Percentiles rank a stretch among this genome's conserved stretches.
Conservation (phyloP, 202 grass and related monocot genomes). For the Sporobolus alterniflorus region DNA sequence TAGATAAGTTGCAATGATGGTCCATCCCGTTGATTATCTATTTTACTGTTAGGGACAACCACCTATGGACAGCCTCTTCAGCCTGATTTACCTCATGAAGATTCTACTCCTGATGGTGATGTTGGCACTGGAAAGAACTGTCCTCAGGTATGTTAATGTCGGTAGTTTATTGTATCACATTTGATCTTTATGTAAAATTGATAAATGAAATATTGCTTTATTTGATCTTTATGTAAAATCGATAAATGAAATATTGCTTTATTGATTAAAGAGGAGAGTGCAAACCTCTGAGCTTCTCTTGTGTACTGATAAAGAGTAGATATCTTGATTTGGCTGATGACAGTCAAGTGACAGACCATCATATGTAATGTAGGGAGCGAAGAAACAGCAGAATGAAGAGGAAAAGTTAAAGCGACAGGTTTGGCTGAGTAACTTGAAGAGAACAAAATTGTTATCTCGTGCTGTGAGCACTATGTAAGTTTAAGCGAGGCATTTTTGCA, state of each 20-base stretch:
- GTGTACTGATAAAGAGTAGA: background rate
- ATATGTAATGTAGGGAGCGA: constrained; percentile 18
- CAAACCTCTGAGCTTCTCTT: background rate
- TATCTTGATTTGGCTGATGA: background rate
- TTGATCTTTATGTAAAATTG: no score
- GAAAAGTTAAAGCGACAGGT: constrained; percentile 41
- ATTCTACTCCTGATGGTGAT: background rate
- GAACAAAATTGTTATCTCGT: background rate
- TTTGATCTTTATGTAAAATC: background rate
- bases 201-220: no score
- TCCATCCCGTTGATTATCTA: background rate
- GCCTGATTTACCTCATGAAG: constrained; percentile 14
- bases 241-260: background rate
- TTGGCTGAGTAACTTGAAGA: constrained; percentile 2
- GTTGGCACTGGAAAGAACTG: background rate
- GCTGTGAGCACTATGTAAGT: constrained; percentile 8
- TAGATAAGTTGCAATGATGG: background rate
- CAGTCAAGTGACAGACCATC: constrained; percentile 4
- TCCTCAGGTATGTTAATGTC: background rate
- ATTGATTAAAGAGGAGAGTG: background rate
- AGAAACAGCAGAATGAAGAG: constrained; percentile 47
- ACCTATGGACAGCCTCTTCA: background rate
- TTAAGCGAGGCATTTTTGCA: background rate
- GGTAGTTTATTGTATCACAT: background rate
- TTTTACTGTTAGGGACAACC: background rate